Percentiles rank a stretch among this genome's conserved stretches.
Evolutionary conservation across 148 eudicot genomes (phyloP).

Genomic region (Amaranthus hypochondriacus): DNA sequence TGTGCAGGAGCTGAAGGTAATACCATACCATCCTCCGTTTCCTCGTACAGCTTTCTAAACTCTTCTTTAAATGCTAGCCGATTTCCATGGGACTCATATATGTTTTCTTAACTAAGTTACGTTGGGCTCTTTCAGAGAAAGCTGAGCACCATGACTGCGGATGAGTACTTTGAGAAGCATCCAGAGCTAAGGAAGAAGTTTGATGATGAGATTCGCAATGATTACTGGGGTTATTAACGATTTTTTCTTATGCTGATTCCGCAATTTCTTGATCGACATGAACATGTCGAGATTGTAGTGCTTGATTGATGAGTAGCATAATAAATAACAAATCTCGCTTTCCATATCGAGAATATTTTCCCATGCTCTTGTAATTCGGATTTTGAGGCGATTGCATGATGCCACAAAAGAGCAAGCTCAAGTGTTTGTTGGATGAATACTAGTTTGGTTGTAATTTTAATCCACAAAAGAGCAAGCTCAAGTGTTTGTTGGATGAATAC

Average conservation of each 20-base stretch:
- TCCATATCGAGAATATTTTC: neutral
- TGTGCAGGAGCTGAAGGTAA: slow-evolving; percentile 24
- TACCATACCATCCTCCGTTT: no score
- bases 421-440: neutral
- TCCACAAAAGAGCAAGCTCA: neutral
- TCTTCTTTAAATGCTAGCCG: no score
- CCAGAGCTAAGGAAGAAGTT: slow-evolving; percentile 97
- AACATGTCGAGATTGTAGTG: slow-evolving; percentile 8
- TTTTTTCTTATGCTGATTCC: neutral
- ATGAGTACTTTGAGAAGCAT: slow-evolving; percentile 93
- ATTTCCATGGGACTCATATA: no score
- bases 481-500: neutral
- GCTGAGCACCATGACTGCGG: slow-evolving; percentile 98
- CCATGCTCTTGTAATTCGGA: slow-evolving; percentile 1
- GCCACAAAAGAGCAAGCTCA: neutral
- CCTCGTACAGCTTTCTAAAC: no score
- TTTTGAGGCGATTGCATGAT: neutral
- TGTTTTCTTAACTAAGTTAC: neutral
- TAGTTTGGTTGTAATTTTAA: neutral
- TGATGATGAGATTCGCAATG: slow-evolving; percentile 93
- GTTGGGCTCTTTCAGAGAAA: slow-evolving; percentile 40
- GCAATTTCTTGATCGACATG: neutral
- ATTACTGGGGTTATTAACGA: slow-evolving; percentile 81
- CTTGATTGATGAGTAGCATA: slow-evolving; percentile 10
- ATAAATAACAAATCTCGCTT: slow-evolving; percentile 8